Percentiles rank a stretch among this genome's conserved stretches.
These are phyloP conservation scores for Ulota crispa DNA, from an alignment of 225 moss, liverwort and hornwort species.

Conservation along the genomic window DNA sequence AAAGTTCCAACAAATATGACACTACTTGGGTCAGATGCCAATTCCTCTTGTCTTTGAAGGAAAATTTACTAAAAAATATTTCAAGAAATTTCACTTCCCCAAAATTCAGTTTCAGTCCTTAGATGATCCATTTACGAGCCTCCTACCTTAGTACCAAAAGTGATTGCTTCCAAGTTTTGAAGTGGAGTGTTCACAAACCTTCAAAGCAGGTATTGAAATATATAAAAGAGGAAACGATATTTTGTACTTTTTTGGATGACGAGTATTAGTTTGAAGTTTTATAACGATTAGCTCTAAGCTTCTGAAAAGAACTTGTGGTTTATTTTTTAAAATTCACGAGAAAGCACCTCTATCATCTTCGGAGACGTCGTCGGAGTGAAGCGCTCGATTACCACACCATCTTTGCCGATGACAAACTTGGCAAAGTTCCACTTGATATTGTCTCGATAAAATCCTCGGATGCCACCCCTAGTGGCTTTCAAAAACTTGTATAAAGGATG, in stretches of 20 bases:
- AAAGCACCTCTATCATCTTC: constrained; percentile 42
- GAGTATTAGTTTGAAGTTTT: not conserved
- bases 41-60: too few relatives aligned
- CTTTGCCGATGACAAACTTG: constrained; percentile 45
- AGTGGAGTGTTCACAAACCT: not conserved
- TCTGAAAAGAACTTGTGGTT: not conserved
- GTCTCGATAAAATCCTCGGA: constrained; percentile 30
- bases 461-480: constrained; percentile 40
- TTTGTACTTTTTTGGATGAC: not conserved
- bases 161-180: accelerated
- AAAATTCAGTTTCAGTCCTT: too few relatives aligned
- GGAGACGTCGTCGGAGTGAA: constrained; percentile 45
- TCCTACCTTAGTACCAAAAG: not conserved
- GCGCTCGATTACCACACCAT: constrained; percentile 35
- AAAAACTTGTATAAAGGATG: constrained; percentile 40
- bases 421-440: constrained; percentile 57
- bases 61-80: too few relatives aligned
- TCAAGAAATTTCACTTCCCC: too few relatives aligned
- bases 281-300: not conserved
- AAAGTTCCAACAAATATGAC: too few relatives aligned
- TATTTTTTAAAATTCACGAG: accelerated
- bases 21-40: too few relatives aligned
- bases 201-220: not conserved
- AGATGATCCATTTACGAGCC: too few relatives aligned
- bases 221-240: not conserved